These are phyloP conservation scores for Phytophthora cactorum DNA, from an alignment of 352 stramenopile species.

Conservation along the genomic window DNA sequence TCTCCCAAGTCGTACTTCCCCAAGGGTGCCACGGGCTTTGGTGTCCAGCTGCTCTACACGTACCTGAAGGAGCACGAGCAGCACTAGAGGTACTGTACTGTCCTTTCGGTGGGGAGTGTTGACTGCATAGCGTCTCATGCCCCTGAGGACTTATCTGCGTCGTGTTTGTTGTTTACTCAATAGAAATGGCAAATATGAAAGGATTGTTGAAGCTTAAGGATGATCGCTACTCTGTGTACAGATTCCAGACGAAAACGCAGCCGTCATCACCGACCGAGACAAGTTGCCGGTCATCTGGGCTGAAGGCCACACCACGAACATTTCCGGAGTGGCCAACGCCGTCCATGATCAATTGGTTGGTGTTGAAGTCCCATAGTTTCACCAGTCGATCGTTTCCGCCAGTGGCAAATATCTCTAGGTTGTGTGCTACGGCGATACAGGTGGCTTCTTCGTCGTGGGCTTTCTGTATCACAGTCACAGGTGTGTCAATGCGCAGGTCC, in stretches of 20 bases:
- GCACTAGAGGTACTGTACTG: slow-evolving; percentile 23
- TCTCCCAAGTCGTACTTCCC: slow-evolving; percentile 85
- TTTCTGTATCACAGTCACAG: slow-evolving; percentile 79
- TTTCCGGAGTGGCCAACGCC: slow-evolving; percentile 80
- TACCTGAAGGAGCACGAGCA: slow-evolving; percentile 84
- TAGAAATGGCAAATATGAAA: slow-evolving; percentile 34
- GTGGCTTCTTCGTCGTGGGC: slow-evolving; percentile 87
- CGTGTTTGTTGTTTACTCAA: slow-evolving; percentile 26
- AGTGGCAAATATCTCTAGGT: slow-evolving; percentile 86
- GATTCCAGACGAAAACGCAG: slow-evolving; percentile 93
- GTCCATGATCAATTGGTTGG: slow-evolving; percentile 69
- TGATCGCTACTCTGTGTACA: slow-evolving; percentile 66
- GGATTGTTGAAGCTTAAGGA: slow-evolving; percentile 16
- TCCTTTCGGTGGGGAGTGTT: not conserved
- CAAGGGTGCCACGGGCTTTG: slow-evolving; percentile 86
- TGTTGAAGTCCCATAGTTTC: slow-evolving; percentile 87
- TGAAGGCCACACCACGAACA: slow-evolving; percentile 84
- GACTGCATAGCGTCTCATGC: not conserved
- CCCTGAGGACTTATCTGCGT: slow-evolving; percentile 2
- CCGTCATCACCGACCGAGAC: slow-evolving; percentile 92
- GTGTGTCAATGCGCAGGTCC: slow-evolving; percentile 89
- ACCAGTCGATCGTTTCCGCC: slow-evolving; percentile 88
- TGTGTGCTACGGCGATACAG: slow-evolving; percentile 89
- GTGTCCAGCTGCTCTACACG: slow-evolving; percentile 87
- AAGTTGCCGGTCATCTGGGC: slow-evolving; percentile 92